Evolutionary conservation across 23 red algal genomes (phyloP).

Genomic region (Chondrus crispus): DNA sequence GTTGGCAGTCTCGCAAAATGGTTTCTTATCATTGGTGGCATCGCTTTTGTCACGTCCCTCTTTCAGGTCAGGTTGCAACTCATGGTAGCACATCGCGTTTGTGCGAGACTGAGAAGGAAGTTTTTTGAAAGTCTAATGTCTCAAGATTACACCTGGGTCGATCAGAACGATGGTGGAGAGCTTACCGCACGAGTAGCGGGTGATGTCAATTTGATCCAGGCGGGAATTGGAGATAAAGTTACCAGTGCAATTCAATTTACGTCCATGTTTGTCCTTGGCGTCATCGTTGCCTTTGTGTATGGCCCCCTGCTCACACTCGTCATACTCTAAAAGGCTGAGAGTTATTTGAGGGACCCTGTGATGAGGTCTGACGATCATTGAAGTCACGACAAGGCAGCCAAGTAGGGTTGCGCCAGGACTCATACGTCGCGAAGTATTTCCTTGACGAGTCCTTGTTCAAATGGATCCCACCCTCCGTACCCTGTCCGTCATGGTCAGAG

Average conservation of each 20-base stretch:
- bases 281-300: constrained; percentile 79
- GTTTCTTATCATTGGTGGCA: constrained; percentile 75
- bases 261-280: constrained; percentile 66
- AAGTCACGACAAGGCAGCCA: no score
- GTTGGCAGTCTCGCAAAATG: constrained; percentile 65
- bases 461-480: no score
- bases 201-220: constrained; percentile 66
- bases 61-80: constrained; percentile 68
- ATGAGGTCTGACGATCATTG: no score
- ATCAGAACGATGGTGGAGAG: constrained; percentile 59
- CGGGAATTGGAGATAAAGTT: constrained; percentile 77
- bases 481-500: no score
- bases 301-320: constrained; percentile 76
- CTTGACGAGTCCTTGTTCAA: no score
- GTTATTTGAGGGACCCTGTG: no score
- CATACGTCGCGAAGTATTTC: no score
- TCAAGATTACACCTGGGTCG: constrained; percentile 75
- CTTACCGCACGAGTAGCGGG: constrained; percentile 66
- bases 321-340: constrained; percentile 64
- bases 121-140: constrained; percentile 72
- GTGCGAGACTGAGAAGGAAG: constrained; percentile 54
- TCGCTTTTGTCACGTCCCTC: constrained; percentile 71
- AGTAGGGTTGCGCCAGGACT: no score
- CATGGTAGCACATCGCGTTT: constrained; percentile 47
- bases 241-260: constrained; percentile 56